A percentile compares a stretch with the other conserved stretches of the same genome.
Conservation (phyloP, 805 yeast species). For the Candida suzukii region DNA sequence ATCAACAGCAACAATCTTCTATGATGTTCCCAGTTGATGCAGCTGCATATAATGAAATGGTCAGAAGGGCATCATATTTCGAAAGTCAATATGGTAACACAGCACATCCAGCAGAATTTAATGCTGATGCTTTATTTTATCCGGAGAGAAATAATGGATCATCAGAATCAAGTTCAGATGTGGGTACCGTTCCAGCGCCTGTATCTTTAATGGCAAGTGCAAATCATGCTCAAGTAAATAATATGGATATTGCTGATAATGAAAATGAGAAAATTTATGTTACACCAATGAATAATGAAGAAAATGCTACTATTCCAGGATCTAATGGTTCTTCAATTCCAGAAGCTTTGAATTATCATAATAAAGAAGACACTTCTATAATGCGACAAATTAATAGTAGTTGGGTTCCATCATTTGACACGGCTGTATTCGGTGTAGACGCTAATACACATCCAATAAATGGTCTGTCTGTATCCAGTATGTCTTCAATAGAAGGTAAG, state of each 20-base stretch:
- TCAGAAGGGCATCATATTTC: background rate
- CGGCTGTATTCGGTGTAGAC: background rate
- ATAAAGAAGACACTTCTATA: background rate
- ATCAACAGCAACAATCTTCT: background rate
- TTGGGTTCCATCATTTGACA: slow-evolving; percentile 2
- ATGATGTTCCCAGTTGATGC: background rate
- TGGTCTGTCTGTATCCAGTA: too few relatives aligned
- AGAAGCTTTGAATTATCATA: background rate
- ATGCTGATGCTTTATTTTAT: slow-evolving; percentile 1
- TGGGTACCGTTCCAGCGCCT: background rate
- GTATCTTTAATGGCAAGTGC: background rate
- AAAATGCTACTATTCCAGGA: background rate
- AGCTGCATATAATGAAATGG: background rate
- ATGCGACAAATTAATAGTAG: background rate
- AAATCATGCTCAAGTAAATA: too few relatives aligned
- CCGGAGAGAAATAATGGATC: background rate
- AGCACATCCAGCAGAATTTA: background rate
- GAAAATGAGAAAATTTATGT: too few relatives aligned
- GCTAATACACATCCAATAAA: background rate
- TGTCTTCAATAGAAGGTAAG: too few relatives aligned
- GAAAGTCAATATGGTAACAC: too few relatives aligned
- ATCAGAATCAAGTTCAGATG: background rate
- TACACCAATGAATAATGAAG: background rate
- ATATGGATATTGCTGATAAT: background rate
- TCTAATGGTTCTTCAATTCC: background rate